These are phyloP conservation scores for Suhomyces chickasaworum DNA, from an alignment of 1,139 yeast species.

Conservation along the genomic window DNA sequence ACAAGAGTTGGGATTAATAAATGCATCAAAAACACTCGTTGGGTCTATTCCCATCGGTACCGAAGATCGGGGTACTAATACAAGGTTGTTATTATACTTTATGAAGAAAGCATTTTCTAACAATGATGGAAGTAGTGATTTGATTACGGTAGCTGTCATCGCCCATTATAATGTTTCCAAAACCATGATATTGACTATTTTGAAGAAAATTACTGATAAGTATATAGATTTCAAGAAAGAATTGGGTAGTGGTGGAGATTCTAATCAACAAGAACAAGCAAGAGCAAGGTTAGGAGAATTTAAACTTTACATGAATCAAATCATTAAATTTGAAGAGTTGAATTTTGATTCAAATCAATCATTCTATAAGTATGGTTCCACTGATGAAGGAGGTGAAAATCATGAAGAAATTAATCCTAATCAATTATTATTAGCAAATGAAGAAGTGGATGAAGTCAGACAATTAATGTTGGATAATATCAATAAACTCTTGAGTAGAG, in stretches of 20 bases:
- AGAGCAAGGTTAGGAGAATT: slow-evolving; percentile 48
- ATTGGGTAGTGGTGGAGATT: slow-evolving; percentile 20
- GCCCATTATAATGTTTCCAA: slow-evolving; percentile 47
- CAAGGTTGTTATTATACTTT: slow-evolving; percentile 47
- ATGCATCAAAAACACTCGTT: slow-evolving; percentile 47
- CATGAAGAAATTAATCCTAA: slow-evolving; percentile 36
- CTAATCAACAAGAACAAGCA: slow-evolving; percentile 14
- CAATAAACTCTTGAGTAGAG: slow-evolving; percentile 70
- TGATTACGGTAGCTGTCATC: slow-evolving; percentile 52
- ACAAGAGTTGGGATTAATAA: slow-evolving; percentile 56
- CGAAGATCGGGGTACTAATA: slow-evolving; percentile 30
- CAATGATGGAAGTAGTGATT: slow-evolving; percentile 49
- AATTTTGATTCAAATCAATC: slow-evolving; percentile 41
- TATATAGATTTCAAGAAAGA: slow-evolving; percentile 46
- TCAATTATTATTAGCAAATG: slow-evolving; percentile 45
- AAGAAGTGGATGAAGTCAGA: slow-evolving; percentile 56
- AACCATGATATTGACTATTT: slow-evolving; percentile 47
- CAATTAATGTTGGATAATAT: slow-evolving; percentile 70
- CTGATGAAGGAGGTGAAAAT: slow-evolving; percentile 20
- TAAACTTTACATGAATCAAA: slow-evolving; percentile 54
- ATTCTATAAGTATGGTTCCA: slow-evolving; percentile 36
- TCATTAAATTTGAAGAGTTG: slow-evolving; percentile 52
- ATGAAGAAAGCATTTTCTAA: slow-evolving; percentile 48
- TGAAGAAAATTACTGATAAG: slow-evolving; percentile 53
- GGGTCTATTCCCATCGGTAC: slow-evolving; percentile 45